Percentiles rank a stretch among this genome's conserved stretches.
Evolutionary conservation across 148 eudicot genomes (phyloP).

Genomic region (Chenopodium album): DNA sequence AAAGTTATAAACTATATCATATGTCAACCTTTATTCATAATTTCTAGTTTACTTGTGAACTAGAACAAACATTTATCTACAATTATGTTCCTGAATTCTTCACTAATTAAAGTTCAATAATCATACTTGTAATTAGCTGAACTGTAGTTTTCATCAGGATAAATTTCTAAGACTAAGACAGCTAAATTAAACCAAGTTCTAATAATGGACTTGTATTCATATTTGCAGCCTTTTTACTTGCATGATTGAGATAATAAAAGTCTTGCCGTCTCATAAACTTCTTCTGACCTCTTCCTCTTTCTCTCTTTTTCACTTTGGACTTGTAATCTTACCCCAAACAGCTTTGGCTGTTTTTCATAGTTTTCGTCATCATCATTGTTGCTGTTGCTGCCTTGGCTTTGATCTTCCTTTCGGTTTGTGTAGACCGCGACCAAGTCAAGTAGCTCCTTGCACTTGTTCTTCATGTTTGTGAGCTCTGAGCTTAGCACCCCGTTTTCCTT

Average conservation of each 20-base stretch:
- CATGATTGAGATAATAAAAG: slow-evolving; percentile 50
- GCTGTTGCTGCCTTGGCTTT: not conserved
- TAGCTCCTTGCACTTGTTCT: slow-evolving; percentile 72
- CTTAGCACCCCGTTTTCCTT: slow-evolving; percentile 55
- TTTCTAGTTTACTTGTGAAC: slow-evolving; percentile 7
- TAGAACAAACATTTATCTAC: slow-evolving; percentile 21
- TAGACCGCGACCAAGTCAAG: slow-evolving; percentile 52
- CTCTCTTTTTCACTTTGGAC: slow-evolving; percentile 41
- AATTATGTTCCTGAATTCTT: slow-evolving; percentile 7
- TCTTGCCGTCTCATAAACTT: slow-evolving; percentile 34
- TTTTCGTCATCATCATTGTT: slow-evolving; percentile 19
- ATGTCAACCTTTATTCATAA: not conserved
- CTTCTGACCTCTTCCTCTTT: slow-evolving; percentile 50
- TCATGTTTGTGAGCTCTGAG: slow-evolving; percentile 61
- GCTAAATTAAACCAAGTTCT: not conserved
- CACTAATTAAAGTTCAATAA: not conserved
- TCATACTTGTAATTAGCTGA: not conserved
- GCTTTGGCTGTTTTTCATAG: slow-evolving; percentile 39
- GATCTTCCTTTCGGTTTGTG: not conserved
- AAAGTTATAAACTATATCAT: not conserved
- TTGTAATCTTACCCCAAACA: slow-evolving; percentile 78
- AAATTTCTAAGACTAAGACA: not conserved
- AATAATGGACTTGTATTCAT: not conserved
- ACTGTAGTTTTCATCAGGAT: not conserved
- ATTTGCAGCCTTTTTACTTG: slow-evolving; percentile 29